A percentile compares a stretch with the other conserved stretches of the same genome.
Conservation (phyloP, 2,329 filamentous ascomycete genomes). For the Sarocladium oryzae region DNA sequence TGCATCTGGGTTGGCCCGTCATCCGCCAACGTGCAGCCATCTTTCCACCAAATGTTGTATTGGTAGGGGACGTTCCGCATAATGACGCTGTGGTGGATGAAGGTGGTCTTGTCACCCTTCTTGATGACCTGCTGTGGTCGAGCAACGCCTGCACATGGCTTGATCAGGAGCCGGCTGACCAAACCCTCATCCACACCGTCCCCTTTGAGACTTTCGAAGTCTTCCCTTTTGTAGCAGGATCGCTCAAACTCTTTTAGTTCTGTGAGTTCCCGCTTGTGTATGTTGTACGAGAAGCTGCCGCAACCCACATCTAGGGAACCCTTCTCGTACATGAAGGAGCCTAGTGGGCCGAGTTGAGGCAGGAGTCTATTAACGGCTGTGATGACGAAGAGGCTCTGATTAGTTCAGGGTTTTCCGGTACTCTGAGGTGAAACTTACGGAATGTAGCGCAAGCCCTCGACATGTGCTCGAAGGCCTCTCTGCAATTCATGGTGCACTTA, state of each 20-base stretch:
- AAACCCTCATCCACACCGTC: not conserved
- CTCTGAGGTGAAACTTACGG: not conserved
- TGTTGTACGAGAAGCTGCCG: not conserved
- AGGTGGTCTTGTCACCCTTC: not conserved
- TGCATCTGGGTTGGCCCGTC: not conserved
- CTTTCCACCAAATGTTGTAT: slow-evolving; percentile 6
- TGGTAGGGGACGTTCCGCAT: not conserved
- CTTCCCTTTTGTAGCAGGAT: not conserved
- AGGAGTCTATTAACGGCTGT: not conserved
- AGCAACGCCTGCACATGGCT: not conserved
- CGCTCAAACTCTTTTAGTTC: not conserved
- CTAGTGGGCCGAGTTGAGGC: not conserved
- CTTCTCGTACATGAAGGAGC: not conserved
- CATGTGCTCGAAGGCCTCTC: not conserved
- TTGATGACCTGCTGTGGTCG: not conserved
- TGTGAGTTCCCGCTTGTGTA: not conserved
- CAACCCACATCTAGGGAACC: not conserved
- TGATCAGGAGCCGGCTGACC: not conserved
- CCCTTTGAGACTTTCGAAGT: not conserved
- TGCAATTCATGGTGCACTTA: not conserved
- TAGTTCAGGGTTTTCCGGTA: not conserved
- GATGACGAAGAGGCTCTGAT: not conserved
- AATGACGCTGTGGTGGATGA: not conserved
- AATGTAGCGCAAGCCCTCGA: not conserved
- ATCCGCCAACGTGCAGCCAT: not conserved